Evolutionary conservation across 202 grass and related monocot genomes (phyloP), one percentile per base, ranked within the genome.

Genomic region (Zizania palustris): DNA sequence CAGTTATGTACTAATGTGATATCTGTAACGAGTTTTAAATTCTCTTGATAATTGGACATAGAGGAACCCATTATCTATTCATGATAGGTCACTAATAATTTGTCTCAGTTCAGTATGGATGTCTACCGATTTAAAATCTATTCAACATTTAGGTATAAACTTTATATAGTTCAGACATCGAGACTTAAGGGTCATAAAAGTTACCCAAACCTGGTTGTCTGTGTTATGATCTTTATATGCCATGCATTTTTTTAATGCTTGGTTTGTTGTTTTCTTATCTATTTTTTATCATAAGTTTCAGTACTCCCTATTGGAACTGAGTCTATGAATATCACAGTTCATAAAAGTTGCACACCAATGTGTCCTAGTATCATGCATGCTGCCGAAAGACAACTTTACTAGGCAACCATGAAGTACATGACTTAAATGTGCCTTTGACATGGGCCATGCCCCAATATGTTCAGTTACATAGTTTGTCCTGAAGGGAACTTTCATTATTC

Each of bases 351-450:
- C 44, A 69, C 66, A 49, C 13, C 10, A 69, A 14, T 69, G 65
- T 3, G 12, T 45, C 65, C 14, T 69, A 50, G 14, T 22, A 16
- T 69, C 44, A 69, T 2, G 15, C 21, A 48, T 34, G 65, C 43
- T 48, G 12, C 65, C 11, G 11, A 68, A 68, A n/a, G 44, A 69
- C 44, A 28, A 69, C 45, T 50, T 49, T 50, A 50, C 22, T 35
- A 50, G 43, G 45, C 45, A 41, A 46, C 10, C 13, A n/a, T 69
- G 66, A 49, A 68, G 7, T 50, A 35, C 66, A 69, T 36, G 66
- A 22, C 66, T 69, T 69, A 49, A 69, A 69, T 69, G 66, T 35
- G 4, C 35, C 3, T 15, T 69, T 69, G 12, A 36, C 44, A 44
- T 49, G 45, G 44, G 28, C 66, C 21, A 69, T 49, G 22, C 22